Evolutionary conservation across 129 eudicot genomes (phyloP).

Genomic region (Saposhnikovia divaricata): DNA sequence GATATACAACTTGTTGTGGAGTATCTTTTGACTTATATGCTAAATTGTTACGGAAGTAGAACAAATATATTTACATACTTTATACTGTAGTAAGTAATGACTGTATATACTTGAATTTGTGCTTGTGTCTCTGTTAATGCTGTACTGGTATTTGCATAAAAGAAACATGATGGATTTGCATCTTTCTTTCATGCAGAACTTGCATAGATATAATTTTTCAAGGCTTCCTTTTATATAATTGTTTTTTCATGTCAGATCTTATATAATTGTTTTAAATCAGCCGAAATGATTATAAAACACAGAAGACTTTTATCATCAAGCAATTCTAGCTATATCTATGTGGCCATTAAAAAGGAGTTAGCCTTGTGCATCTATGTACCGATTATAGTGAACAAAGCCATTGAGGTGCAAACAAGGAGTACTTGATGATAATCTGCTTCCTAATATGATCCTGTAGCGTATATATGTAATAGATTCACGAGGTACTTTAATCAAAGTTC

Average conservation of each 20-base stretch:
- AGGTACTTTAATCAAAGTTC: background rate
- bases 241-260: background rate
- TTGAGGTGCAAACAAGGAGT: background rate
- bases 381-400: background rate
- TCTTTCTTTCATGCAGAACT: background rate
- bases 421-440: background rate
- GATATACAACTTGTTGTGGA: background rate
- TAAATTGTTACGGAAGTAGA: background rate
- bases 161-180: background rate
- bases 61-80: background rate
- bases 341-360: background rate
- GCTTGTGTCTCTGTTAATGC: background rate
- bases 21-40: background rate
- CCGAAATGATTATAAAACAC: background rate
- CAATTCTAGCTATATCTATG: background rate
- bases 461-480: background rate
- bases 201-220: background rate
- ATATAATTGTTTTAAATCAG: background rate
- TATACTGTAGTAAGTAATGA: background rate
- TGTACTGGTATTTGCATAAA: background rate
- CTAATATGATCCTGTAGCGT: background rate
- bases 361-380: background rate
- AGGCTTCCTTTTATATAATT: background rate
- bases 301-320: background rate
- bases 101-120: background rate